Conservation (phyloP, 306 rosid species). For the Coriaria nepalensis region DNA sequence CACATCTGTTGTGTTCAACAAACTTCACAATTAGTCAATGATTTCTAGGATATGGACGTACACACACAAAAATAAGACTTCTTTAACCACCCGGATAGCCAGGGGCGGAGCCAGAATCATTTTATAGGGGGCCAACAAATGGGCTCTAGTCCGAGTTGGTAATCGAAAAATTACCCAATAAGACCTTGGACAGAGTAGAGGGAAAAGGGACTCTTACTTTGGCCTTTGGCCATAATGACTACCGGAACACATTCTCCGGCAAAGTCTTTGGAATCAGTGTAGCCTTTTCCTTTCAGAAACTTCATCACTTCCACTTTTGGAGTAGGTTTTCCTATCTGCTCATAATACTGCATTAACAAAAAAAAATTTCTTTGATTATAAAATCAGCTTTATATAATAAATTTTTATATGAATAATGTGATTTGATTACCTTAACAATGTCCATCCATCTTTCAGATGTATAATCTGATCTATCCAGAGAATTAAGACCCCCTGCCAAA, state of each 20-base stretch:
- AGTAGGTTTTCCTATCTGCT: conserved; percentile 72
- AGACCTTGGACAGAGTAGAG: no score
- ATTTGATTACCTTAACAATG: conserved; percentile 39
- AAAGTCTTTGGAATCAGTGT: conserved; percentile 58
- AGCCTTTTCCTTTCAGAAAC: conserved; percentile 53
- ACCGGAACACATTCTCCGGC: conserved; percentile 76
- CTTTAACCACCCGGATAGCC: no score
- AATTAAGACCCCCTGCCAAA: conserved; percentile 72
- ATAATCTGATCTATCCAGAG: conserved; percentile 54
- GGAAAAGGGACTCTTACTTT: conserved; percentile 27
- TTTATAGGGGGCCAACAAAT: no score
- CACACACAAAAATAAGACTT: no score
- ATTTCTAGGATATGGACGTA: neutral
- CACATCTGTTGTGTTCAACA: conserved; percentile 37
- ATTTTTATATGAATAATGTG: neutral
- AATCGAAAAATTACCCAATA: no score
- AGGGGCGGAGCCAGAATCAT: no score
- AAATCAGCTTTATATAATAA: no score
- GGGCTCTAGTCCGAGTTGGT: no score
- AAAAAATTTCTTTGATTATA: no score
- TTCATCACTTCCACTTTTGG: conserved; percentile 74
- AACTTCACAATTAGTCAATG: neutral
- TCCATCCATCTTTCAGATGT: conserved; percentile 66
- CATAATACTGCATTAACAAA: conserved; percentile 39
- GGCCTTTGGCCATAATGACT: conserved; percentile 85